Conservation (phyloP, 805 yeast genomes). For the Cyberlindnera subsufficiens region DNA sequence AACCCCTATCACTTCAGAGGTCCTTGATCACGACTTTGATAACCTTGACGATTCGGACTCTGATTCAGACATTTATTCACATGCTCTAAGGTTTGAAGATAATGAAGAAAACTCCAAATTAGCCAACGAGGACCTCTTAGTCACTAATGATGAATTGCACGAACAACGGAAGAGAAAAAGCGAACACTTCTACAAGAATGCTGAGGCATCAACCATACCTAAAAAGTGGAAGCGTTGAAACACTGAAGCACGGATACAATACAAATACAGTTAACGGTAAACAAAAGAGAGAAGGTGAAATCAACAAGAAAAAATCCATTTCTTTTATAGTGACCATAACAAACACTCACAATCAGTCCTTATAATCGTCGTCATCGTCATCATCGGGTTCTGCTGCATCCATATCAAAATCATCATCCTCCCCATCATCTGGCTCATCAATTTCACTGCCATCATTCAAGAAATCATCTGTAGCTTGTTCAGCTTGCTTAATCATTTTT, state of each 20-base stretch:
- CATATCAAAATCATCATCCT: slow-evolving; percentile 4
- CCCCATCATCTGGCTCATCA: slow-evolving; percentile 10
- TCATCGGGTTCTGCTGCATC: slow-evolving; percentile 3
- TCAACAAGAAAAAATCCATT: too few species aligned
- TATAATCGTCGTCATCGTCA: slow-evolving; percentile 3
- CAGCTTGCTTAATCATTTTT: slow-evolving; percentile 8
- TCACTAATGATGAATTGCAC: slow-evolving; percentile 12
- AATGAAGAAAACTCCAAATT: slow-evolving; percentile 7
- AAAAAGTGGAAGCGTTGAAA: slow-evolving; percentile 6
- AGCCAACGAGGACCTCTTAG: slow-evolving; percentile 15
- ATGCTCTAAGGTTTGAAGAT: slow-evolving; percentile 15
- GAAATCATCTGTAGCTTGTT: slow-evolving; percentile 9
- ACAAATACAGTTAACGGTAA: too few species aligned
- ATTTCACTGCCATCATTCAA: slow-evolving; percentile 10
- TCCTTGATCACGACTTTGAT: slow-evolving; percentile 18
- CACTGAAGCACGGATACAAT: too few species aligned
- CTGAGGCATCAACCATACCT: neutral
- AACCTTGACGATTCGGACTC: slow-evolving; percentile 20
- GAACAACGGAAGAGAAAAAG: slow-evolving; percentile 6
- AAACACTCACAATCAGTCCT: neutral
- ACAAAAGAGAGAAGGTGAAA: too few species aligned
- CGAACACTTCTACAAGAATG: slow-evolving; percentile 8
- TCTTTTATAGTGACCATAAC: too few species aligned
- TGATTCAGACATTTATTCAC: slow-evolving; percentile 14
- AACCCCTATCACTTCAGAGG: neutral